Evolutionary conservation across 345 rosid genomes (phyloP), one percentile per base, ranked within the genome.

Genomic region (Barbarea vulgaris): DNA sequence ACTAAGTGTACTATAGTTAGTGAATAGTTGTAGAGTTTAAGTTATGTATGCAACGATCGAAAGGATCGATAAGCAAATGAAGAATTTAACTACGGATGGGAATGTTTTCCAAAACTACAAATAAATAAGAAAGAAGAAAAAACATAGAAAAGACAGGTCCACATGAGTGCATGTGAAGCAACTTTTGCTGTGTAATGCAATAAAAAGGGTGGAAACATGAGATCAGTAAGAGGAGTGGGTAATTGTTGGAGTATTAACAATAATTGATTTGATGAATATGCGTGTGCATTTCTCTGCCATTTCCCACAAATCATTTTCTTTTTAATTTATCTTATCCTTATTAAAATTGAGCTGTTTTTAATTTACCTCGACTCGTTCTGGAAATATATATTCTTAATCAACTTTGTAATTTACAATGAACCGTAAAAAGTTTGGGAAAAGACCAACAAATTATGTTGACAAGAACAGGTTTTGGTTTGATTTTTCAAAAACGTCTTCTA

Each of bases 161-260:
- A 70, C 80, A 70, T 70, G 80, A 77, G 67, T 63, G 54, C 80
- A 77, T 77, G 76, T 77, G 80, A 64, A 70, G 71, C 54, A 64
- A 47, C 37, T 15, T 46, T 54, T 69, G 14, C n/a, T 69, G 61
- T 27, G 48, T 63, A 53, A 24, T 21, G 65, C 54, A 55, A 44
- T 64, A 33, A 41, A 44, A 54, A 36, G 21, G 18, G 18, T 48
- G 31, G 27, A 58, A 75, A 76, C 79, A 77, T 55, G 71, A 53
- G 53, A 61, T 46, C 70, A 24, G 80, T 53, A 76, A 69, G 74
- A 61, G 68, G 69, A 76, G 65, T 69, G 56, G 80, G 75, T 69
- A 42, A 69, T 17, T 62, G 64, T 76, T 69, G 59, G 66, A 69
- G 44, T 69, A 53, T 69, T 30, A 61, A 69, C 65, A 53, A 53